These are phyloP conservation scores for Russula sp. DNA, from an alignment of 768 basidiomycete species.

Conservation along the genomic window DNA sequence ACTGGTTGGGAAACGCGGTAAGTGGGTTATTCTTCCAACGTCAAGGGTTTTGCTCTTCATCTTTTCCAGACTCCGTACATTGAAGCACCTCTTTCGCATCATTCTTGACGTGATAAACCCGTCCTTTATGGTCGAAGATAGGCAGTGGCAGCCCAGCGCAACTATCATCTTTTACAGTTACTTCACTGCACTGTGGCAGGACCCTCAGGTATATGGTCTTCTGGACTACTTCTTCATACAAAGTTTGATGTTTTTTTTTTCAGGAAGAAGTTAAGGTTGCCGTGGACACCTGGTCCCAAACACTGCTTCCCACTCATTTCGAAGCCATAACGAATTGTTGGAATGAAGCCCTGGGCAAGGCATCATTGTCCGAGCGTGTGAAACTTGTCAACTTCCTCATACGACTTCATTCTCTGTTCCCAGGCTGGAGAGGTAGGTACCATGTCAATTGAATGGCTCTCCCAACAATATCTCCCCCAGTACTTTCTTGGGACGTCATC, in stretches of 20 bases:
- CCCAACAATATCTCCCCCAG: slow-evolving; percentile 28
- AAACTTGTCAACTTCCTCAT: slow-evolving; percentile 55
- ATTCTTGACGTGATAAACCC: slow-evolving; percentile 60
- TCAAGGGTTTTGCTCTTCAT: background rate
- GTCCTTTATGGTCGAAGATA: slow-evolving; percentile 51
- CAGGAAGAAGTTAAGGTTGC: slow-evolving; percentile 65
- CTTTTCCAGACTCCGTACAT: slow-evolving; percentile 39
- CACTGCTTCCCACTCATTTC: slow-evolving; percentile 58
- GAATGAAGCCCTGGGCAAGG: slow-evolving; percentile 51
- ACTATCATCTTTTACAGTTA: slow-evolving; percentile 51
- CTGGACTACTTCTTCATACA: background rate
- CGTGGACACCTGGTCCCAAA: slow-evolving; percentile 49
- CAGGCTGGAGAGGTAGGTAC: slow-evolving; percentile 52
- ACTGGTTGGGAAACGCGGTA: slow-evolving; percentile 48
- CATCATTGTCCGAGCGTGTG: slow-evolving; percentile 49
- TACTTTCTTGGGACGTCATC: slow-evolving; percentile 58
- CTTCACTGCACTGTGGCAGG: slow-evolving; percentile 57
- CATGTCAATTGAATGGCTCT: background rate
- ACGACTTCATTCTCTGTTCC: slow-evolving; percentile 62
- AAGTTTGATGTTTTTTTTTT: background rate
- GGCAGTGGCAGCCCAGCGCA: slow-evolving; percentile 61
- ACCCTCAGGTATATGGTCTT: slow-evolving; percentile 42
- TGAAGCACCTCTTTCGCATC: slow-evolving; percentile 54
- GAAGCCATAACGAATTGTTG: slow-evolving; percentile 60
- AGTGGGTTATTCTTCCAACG: slow-evolving; percentile 10